A percentile compares a stretch with the other conserved stretches of the same genome.
Conservation (phyloP, 345 rosid genomes). For the Psidium guajava region DNA sequence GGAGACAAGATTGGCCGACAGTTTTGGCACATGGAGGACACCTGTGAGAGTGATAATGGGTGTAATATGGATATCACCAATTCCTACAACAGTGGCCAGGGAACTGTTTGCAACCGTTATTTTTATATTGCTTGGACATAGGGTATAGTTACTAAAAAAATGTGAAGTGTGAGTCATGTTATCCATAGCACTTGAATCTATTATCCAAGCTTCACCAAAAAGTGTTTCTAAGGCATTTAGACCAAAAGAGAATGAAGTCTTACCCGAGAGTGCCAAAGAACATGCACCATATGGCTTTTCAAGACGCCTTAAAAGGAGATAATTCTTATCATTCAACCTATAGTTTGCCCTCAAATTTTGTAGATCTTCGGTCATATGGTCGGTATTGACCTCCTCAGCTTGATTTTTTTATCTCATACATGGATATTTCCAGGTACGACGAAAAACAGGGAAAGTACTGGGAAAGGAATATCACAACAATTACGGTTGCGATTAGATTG, state of each 20-base stretch:
- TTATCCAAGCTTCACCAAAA: not conserved
- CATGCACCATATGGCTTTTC: not conserved
- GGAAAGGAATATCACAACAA: too few relatives aligned
- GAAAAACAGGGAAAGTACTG: too few relatives aligned
- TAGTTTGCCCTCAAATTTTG: too few relatives aligned
- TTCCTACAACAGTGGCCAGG: not conserved
- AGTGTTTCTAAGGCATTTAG: not conserved
- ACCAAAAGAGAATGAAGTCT: not conserved
- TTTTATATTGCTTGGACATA: not conserved
- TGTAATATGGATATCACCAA: not conserved
- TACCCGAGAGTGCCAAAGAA: not conserved
- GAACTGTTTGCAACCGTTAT: not conserved
- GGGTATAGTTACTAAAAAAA: not conserved
- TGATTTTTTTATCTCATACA: too few relatives aligned
- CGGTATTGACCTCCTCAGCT: too few relatives aligned
- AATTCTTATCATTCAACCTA: too few relatives aligned
- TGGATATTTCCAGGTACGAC: too few relatives aligned
- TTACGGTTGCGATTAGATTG: too few relatives aligned
- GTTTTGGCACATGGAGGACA: not conserved
- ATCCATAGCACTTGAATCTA: not conserved
- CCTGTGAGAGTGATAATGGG: not conserved
- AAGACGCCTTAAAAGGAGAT: not conserved
- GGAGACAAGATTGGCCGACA: not conserved
- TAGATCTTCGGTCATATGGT: too few relatives aligned
- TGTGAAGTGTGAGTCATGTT: not conserved